A percentile compares a stretch with the other conserved stretches of the same genome.
Evolutionary conservation across 495 filamentous ascomycete species (phyloP).

Genomic region (Hyaloscypha variabilis): DNA sequence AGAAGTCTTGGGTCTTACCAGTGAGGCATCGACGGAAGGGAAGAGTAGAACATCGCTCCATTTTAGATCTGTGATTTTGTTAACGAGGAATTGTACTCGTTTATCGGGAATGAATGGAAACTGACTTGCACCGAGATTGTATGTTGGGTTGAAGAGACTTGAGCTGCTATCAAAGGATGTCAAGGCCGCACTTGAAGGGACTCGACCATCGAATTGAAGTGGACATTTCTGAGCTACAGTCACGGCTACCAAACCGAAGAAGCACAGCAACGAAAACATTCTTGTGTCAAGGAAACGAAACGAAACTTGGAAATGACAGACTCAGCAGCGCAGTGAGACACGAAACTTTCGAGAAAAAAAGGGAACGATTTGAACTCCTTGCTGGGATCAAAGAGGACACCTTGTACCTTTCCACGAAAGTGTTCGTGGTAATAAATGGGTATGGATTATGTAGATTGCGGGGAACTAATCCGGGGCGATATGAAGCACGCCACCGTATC

Average conservation of each 20-base stretch:
- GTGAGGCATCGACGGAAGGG: slow-evolving; percentile 25
- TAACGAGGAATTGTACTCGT: not conserved
- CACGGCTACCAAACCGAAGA: not conserved
- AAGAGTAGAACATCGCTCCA: slow-evolving; percentile 35
- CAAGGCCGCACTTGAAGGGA: slow-evolving; percentile 30
- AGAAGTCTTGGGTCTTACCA: slow-evolving; percentile 28
- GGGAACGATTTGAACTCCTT: not conserved
- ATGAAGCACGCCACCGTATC: not conserved
- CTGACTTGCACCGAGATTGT: slow-evolving; percentile 35
- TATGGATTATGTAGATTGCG: not conserved
- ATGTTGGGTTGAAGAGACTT: slow-evolving; percentile 36
- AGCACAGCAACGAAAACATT: not conserved
- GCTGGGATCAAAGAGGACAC: not conserved
- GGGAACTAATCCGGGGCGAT: not conserved
- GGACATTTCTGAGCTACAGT: slow-evolving; percentile 27
- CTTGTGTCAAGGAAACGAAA: not conserved
- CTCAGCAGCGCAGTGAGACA: not conserved
- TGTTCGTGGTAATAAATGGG: not conserved
- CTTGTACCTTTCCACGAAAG: not conserved
- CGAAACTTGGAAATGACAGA: too few species aligned
- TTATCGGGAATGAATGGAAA: not conserved
- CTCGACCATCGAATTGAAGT: slow-evolving; percentile 42
- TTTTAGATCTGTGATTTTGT: slow-evolving; percentile 25
- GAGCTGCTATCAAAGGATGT: slow-evolving; percentile 37
- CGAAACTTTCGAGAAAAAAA: not conserved